phyloP scores from a whole-genome alignment of 345 rosid genomes.

The Euphorbia tirucalli region DNA sequence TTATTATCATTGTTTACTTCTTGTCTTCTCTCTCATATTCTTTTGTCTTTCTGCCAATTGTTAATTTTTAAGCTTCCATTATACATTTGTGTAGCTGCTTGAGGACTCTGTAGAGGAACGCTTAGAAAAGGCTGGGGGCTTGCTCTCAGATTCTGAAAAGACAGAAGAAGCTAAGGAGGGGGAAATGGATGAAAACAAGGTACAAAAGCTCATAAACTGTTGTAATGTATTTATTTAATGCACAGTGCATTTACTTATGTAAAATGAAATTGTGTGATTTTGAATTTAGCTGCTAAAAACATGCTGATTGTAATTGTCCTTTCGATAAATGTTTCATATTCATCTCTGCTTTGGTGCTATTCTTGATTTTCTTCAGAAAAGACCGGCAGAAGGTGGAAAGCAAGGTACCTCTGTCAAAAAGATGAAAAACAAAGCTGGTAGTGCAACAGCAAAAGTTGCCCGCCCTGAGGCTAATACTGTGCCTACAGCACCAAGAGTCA shows the following conservation, averaged over 20 bases:
- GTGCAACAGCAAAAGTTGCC: slow-evolving; percentile 59
- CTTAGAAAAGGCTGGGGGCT: slow-evolving; percentile 71
- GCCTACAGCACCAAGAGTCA: slow-evolving; percentile 66
- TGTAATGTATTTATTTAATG: not conserved
- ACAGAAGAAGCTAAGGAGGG: slow-evolving; percentile 78
- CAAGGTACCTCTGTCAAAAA: slow-evolving; percentile 86
- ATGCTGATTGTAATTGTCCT: not conserved
- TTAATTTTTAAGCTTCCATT: slow-evolving; percentile 6
- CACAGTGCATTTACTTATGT: not conserved
- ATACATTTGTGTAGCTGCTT: slow-evolving; percentile 54
- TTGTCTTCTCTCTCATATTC: not conserved
- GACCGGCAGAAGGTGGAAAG: slow-evolving; percentile 69
- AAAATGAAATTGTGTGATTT: not conserved
- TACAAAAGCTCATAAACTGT: slow-evolving; percentile 24
- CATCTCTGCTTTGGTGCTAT: slow-evolving; percentile 7
- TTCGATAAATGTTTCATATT: not conserved
- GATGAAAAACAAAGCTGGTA: slow-evolving; percentile 71
- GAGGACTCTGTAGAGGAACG: slow-evolving; percentile 91
- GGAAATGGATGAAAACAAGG: slow-evolving; percentile 85
- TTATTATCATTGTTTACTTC: not conserved
- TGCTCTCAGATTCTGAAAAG: slow-evolving; percentile 79
- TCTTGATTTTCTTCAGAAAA: slow-evolving; percentile 54
- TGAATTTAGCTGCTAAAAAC: not conserved
- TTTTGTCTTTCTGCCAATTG: not conserved
- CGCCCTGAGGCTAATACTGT: slow-evolving; percentile 59